Base-by-base conservation (phyloP, 306 rosid genomes). In the Lathyrus sativus region DNA sequence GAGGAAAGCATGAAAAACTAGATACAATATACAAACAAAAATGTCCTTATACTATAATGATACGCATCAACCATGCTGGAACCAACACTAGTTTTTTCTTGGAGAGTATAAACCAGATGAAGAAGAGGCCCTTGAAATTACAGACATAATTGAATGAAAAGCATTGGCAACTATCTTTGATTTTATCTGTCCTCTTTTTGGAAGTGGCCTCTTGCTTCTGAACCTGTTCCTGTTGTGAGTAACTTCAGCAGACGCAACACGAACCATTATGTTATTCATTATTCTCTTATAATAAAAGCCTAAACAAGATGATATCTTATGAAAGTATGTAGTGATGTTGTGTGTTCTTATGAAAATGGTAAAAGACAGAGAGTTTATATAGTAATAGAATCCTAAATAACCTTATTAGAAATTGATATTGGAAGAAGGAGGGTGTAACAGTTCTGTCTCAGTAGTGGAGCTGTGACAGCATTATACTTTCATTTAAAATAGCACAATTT, bases 151-250 rank as follows among this genome's bases (percentile, higher is more conserved):
- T 33, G 85, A 82, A 28, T 82, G 65, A 71, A 78, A 68, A 66
- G 85, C 85, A 74, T 66, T 74, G 3, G 76, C 61, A 0, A 80
- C 85, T 11, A 82, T 78, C 78, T 82, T 82, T 5, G 83, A 74
- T 45, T 78, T 82, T 13, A 82, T 82, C 62, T 78, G 85, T 8
- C 85, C 85, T 74, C 85, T 74, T 64, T 71, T 82, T 4, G 85
- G 85, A 71, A 82, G 78, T 6, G 85, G 75, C 48, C 29, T 82
- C 37, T 68, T 54, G 15, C 74, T 48, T 74, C 74, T 65, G 7
- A 74, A 18, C 55, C 73, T 66, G 65, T 48, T 76, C 18, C 43
- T 60, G 11, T 67, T 65, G 65, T 74, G 55, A 1, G 4, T 54
- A 31, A 46, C 56, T 62, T 35, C 83, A 17, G 59, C 61, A 22